phyloP scores from a whole-genome alignment of 768 basidiomycete genomes.

The Gelatoporia subvermispora region DNA sequence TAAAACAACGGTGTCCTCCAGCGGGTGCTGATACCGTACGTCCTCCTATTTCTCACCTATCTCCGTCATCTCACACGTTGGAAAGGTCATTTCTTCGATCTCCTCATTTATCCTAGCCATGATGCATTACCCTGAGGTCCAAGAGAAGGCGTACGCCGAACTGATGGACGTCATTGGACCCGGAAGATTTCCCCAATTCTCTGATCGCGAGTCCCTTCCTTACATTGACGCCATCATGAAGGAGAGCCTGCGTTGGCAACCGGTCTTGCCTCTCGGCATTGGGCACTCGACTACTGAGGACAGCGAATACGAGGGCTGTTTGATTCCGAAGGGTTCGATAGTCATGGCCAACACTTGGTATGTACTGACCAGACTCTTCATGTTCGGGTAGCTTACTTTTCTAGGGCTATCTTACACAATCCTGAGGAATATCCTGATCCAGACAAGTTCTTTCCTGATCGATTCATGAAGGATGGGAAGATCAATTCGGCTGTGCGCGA shows the following conservation, averaged over 20 bases:
- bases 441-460: conserved; percentile 18
- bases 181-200: conserved; percentile 33
- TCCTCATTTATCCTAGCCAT: conserved; percentile 35
- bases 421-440: conserved; percentile 14
- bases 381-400: neutral
- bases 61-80: too few species aligned
- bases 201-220: conserved; percentile 27
- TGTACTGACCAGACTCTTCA: neutral
- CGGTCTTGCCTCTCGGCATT: conserved; percentile 8
- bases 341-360: conserved; percentile 16
- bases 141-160: conserved; percentile 35
- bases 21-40: too few species aligned
- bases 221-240: conserved; percentile 31
- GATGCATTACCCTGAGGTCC: conserved; percentile 32
- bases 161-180: conserved; percentile 32
- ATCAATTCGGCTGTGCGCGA: conserved; percentile 27
- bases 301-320: conserved; percentile 22
- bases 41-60: too few species aligned
- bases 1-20: too few species aligned
- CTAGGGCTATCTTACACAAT: conserved; percentile 14
- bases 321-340: conserved; percentile 21
- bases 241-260: conserved; percentile 26
- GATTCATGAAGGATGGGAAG: conserved; percentile 26
- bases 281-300: conserved; percentile 16
- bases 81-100: conserved; percentile 20